These are phyloP conservation scores for Geotrichum europaeum DNA, from an alignment of 1,139 yeast species.

Conservation along the genomic window DNA sequence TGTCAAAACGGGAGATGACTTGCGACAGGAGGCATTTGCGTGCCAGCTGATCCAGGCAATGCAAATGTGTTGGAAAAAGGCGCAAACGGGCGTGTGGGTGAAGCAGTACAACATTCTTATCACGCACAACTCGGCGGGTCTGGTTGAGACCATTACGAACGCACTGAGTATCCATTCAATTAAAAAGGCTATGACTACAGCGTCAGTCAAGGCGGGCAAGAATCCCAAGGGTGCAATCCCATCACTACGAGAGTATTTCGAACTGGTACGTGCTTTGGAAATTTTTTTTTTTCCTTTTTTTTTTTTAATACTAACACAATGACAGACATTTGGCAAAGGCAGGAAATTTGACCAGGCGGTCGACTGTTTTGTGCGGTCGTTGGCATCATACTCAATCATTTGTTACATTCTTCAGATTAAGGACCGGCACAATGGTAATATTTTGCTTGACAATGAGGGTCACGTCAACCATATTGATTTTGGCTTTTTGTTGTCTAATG, in stretches of 20 bases:
- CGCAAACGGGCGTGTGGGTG: constrained; percentile 74
- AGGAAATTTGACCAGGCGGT: constrained; percentile 59
- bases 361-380: constrained; percentile 71
- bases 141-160: constrained; percentile 92
- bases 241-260: constrained; percentile 70
- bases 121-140: constrained; percentile 83
- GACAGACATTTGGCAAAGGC: constrained; percentile 60
- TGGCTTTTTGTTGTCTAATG: constrained; percentile 84
- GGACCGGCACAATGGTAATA: constrained; percentile 95
- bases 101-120: constrained; percentile 86
- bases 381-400: constrained; percentile 84
- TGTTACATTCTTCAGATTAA: constrained; percentile 87
- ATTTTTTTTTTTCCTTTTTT: background rate
- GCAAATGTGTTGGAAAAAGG: constrained; percentile 72
- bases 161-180: constrained; percentile 91
- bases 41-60: constrained; percentile 86
- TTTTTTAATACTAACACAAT: background rate
- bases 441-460: constrained; percentile 88
- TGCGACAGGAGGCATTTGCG: constrained; percentile 96
- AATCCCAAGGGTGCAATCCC: constrained; percentile 64
- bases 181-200: constrained; percentile 79
- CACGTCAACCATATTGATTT: constrained; percentile 94
- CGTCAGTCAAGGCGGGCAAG: constrained; percentile 60
- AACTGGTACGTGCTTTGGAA: constrained; percentile 23
- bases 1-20: constrained; percentile 91